Conservation (phyloP, 2,329 filamentous ascomycete genomes). For the Colletotrichum shisoi region DNA sequence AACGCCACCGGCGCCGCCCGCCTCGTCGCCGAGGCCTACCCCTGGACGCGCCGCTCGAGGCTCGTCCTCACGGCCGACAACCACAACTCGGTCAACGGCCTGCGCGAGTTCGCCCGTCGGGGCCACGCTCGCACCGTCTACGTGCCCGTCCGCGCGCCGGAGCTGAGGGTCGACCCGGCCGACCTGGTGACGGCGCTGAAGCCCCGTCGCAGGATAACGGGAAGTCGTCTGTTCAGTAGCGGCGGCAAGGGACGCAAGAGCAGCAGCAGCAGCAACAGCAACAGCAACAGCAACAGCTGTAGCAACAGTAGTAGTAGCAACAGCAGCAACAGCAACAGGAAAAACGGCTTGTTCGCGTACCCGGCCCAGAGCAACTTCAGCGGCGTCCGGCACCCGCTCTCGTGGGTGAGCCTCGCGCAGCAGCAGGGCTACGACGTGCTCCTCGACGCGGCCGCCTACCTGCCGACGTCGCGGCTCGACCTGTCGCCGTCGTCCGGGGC, state of each 20-base stretch:
- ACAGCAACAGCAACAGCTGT: no score
- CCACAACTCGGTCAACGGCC: conserved; percentile 54
- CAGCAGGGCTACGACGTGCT: conserved; percentile 51
- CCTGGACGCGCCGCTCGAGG: conserved; percentile 42
- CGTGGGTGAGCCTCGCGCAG: conserved; percentile 50
- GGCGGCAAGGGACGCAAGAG: background rate
- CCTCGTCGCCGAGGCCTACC: conserved; percentile 53
- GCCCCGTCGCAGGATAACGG: background rate
- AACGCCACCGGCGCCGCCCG: conserved; percentile 53
- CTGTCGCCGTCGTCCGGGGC: conserved; percentile 42
- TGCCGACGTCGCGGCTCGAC: conserved; percentile 50
- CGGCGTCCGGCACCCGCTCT: conserved; percentile 53
- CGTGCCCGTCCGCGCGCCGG: conserved; percentile 44
- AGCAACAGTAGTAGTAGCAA: no score
- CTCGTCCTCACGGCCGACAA: conserved; percentile 53
- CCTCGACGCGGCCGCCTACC: conserved; percentile 52
- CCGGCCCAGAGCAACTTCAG: conserved; percentile 58
- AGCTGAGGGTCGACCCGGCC: conserved; percentile 45
- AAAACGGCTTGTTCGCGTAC: conserved; percentile 53
- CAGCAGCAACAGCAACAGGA: no score
- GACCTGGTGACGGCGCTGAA: conserved; percentile 43
- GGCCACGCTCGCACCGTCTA: conserved; percentile 45
- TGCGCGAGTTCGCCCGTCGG: conserved; percentile 49
- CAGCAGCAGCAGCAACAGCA: no score
- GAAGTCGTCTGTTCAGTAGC: no score